These are phyloP conservation scores for Ampelocalamus luodianensis DNA, from an alignment of 176 grass and related monocot species.

Conservation along the genomic window DNA sequence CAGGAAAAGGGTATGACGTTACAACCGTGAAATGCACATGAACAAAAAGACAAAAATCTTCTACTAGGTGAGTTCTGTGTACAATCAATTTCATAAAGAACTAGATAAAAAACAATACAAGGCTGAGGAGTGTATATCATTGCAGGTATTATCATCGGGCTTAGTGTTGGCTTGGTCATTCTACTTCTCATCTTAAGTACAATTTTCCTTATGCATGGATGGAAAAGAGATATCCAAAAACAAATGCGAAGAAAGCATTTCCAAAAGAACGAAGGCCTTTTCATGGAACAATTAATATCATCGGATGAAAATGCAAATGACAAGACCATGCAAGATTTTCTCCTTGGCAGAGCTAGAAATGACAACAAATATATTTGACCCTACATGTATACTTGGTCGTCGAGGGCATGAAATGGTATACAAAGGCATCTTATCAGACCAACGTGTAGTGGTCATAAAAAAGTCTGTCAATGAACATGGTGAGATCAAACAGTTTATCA, in stretches of 20 bases:
- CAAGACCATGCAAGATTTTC: not conserved
- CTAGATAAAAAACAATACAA: no score
- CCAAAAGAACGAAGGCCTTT: not conserved
- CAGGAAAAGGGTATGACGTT: no score
- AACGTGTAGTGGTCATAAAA: not conserved
- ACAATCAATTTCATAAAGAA: no score
- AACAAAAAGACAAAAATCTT: no score
- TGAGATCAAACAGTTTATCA: not conserved
- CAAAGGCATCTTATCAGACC: not conserved
- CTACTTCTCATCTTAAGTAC: not conserved
- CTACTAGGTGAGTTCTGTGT: no score
- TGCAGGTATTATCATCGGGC: no score
- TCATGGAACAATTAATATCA: conserved; percentile 19
- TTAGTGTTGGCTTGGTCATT: not conserved
- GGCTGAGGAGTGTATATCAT: no score
- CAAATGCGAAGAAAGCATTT: conserved; percentile 6
- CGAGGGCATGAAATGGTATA: not conserved
- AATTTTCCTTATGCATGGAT: not conserved
- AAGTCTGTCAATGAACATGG: not conserved
- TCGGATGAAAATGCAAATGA: conserved; percentile 13
- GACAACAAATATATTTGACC: not conserved
- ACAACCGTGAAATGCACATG: no score
- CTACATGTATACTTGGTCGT: not conserved
- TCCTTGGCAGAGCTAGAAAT: not conserved
- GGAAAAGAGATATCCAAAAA: not conserved